These are phyloP conservation scores for Botrytis galanthina DNA, from an alignment of 2,329 filamentous ascomycete species.

Conservation along the genomic window DNA sequence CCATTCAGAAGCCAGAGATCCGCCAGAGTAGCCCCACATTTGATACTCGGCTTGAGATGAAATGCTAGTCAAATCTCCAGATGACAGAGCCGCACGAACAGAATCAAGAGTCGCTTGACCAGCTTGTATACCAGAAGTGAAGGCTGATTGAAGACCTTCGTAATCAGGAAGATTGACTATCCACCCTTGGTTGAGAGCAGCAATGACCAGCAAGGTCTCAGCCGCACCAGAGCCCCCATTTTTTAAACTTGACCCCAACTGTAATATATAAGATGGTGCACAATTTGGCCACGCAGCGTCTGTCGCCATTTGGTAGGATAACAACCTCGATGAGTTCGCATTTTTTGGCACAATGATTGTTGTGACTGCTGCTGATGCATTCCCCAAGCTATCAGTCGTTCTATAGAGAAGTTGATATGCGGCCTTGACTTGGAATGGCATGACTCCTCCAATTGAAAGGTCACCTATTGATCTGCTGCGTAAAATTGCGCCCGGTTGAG, in stretches of 20 bases:
- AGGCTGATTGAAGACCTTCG: conserved; percentile 26
- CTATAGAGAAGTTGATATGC: conserved; percentile 43
- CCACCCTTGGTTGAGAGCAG: conserved; percentile 23
- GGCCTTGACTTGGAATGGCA: conserved; percentile 23
- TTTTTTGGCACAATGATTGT: conserved; percentile 41
- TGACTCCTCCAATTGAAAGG: conserved; percentile 33
- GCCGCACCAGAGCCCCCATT: conserved; percentile 38
- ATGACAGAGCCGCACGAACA: conserved; percentile 26
- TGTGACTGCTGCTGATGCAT: conserved; percentile 42
- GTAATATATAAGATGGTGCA: conserved; percentile 40
- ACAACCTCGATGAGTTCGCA: conserved; percentile 26
- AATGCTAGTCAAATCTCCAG: not conserved
- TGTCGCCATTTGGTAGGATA: conserved; percentile 46
- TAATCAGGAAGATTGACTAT: conserved; percentile 30
- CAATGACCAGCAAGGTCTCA: conserved; percentile 24
- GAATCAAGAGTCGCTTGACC: conserved; percentile 29
- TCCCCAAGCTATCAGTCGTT: conserved; percentile 40
- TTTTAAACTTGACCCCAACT: not conserved
- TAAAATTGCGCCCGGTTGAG: conserved; percentile 40
- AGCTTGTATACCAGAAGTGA: conserved; percentile 22
- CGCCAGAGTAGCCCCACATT: conserved; percentile 57
- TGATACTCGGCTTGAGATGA: conserved; percentile 5
- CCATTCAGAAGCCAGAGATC: conserved; percentile 51
- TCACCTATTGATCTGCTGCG: conserved; percentile 30
- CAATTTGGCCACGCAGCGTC: conserved; percentile 43